phyloP scores from a whole-genome alignment of 768 basidiomycete genomes.

The Exidia glandulosa region DNA sequence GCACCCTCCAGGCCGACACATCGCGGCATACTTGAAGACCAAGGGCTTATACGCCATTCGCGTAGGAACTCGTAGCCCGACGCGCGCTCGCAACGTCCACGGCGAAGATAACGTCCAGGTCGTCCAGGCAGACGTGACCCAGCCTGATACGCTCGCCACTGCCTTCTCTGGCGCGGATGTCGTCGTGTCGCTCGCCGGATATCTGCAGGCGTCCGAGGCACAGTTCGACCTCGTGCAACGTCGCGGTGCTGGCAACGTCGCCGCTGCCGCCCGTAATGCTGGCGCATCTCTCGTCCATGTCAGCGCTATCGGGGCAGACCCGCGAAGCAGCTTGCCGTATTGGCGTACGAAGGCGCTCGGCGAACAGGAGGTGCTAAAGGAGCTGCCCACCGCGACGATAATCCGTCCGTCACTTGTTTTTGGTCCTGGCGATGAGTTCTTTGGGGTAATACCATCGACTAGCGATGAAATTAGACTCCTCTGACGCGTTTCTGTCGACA shows the following conservation, averaged over 20 bases:
- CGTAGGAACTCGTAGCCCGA: not conserved
- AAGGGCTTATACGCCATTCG: not conserved
- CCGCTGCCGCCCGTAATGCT: conserved; percentile 34
- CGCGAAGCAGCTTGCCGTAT: conserved; percentile 46
- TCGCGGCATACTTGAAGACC: not conserved
- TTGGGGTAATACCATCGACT: conserved; percentile 36
- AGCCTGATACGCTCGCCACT: conserved; percentile 30
- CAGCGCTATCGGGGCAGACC: conserved; percentile 67
- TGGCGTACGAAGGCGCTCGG: conserved; percentile 50
- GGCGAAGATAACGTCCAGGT: not conserved
- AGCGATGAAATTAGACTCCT: not conserved
- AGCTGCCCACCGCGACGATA: conserved; percentile 43
- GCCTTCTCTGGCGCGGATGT: conserved; percentile 46
- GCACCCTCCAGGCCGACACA: not conserved
- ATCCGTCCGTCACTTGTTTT: conserved; percentile 65
- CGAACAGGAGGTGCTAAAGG: conserved; percentile 40
- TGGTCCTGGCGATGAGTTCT: conserved; percentile 67
- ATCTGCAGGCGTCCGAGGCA: conserved; percentile 45
- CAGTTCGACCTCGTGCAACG: conserved; percentile 53
- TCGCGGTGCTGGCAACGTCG: conserved; percentile 58
- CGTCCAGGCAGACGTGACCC: conserved; percentile 42
- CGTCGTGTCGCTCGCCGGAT: conserved; percentile 59
- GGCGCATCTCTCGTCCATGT: conserved; percentile 55
- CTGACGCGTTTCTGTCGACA: conserved; percentile 17
- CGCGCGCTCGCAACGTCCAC: not conserved